phyloP scores from a whole-genome alignment of 2,329 filamentous ascomycete species.

The Cadophora sp. region DNA sequence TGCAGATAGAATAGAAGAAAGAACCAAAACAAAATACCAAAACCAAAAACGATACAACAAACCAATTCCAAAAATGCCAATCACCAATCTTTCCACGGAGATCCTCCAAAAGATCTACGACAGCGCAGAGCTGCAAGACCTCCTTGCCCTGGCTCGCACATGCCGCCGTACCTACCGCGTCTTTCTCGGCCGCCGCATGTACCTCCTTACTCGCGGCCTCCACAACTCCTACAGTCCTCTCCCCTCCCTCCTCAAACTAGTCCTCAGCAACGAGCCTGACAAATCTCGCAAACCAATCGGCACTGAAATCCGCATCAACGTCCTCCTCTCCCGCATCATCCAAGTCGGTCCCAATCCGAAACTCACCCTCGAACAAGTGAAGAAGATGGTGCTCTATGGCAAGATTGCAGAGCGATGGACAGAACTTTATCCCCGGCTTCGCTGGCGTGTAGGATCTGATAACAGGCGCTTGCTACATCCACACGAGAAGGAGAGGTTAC shows the following conservation, averaged over 20 bases:
- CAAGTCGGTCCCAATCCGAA: slow-evolving; percentile 32
- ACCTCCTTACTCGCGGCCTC: slow-evolving; percentile 36
- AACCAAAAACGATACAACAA: slow-evolving; percentile 19
- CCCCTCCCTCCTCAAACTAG: slow-evolving; percentile 39
- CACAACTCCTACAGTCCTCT: slow-evolving; percentile 41
- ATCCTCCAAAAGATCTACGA: slow-evolving; percentile 43
- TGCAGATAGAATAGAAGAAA: slow-evolving; percentile 21
- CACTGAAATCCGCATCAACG: slow-evolving; percentile 40
- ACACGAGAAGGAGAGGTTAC: slow-evolving; percentile 39
- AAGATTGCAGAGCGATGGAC: slow-evolving; percentile 41
- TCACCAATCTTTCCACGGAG: slow-evolving; percentile 42
- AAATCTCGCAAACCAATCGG: slow-evolving; percentile 39
- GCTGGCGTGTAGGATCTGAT: slow-evolving; percentile 41
- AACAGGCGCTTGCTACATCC: slow-evolving; percentile 40
- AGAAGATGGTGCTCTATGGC: slow-evolving; percentile 42
- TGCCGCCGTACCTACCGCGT: slow-evolving; percentile 38
- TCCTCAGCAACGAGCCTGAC: slow-evolving; percentile 40
- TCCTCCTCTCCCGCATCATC: slow-evolving; percentile 37
- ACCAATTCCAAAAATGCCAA: slow-evolving; percentile 36
- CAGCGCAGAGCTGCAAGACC: slow-evolving; percentile 38
- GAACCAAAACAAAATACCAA: neutral
- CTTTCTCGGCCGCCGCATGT: slow-evolving; percentile 38
- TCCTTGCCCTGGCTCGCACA: slow-evolving; percentile 41
- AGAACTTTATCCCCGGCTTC: slow-evolving; percentile 43
- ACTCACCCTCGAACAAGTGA: slow-evolving; percentile 39